Conservation (phyloP, 768 basidiomycete genomes). For the Dacryopinax spathularia region DNA sequence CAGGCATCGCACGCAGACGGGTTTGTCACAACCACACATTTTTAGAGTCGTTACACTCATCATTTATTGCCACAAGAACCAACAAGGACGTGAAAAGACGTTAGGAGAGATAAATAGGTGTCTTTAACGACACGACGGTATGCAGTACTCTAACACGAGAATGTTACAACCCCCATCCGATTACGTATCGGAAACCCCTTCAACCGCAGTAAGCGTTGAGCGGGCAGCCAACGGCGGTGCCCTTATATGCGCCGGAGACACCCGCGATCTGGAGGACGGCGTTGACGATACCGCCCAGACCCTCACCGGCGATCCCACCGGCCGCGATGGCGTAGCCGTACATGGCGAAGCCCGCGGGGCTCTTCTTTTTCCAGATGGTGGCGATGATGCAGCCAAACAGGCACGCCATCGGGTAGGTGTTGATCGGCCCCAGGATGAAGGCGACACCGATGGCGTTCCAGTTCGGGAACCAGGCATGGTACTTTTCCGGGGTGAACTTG, state of each 20-base stretch:
- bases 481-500: conserved; percentile 35
- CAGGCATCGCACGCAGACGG: too few relatives aligned
- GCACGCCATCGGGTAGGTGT: conserved; percentile 11
- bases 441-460: conserved; percentile 30
- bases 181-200: neutral
- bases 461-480: conserved; percentile 39
- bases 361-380: conserved; percentile 35
- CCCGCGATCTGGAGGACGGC: conserved; percentile 40
- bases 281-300: conserved; percentile 46
- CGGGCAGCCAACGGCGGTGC: conserved; percentile 22
- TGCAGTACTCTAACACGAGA: conserved; percentile 2
- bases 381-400: conserved; percentile 35
- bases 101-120: neutral
- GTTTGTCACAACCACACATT: too few relatives aligned
- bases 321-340: conserved; percentile 45
- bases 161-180: neutral
- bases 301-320: conserved; percentile 45
- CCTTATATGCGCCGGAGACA: conserved; percentile 24
- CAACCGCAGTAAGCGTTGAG: conserved; percentile 21
- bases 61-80: neutral
- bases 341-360: conserved; percentile 36
- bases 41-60: neutral
- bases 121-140: neutral
- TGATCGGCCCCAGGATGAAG: conserved; percentile 5
- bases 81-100: neutral